A percentile compares a stretch with the other conserved stretches of the same genome.
Conservation (phyloP, 257 asterid genomes). For the Jaltomata sinuosa region DNA sequence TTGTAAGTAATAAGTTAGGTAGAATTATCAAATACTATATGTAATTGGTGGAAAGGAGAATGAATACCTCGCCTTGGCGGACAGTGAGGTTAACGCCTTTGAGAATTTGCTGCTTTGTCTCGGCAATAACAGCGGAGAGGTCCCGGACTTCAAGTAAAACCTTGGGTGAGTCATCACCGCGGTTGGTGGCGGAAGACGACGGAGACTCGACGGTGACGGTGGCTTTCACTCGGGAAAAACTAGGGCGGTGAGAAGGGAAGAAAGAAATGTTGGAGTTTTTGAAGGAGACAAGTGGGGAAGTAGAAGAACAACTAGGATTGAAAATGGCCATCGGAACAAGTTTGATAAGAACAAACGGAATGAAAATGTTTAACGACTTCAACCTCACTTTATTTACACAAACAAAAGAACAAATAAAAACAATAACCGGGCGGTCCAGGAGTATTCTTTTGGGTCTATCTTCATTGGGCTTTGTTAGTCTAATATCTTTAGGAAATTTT, state of each 20-base stretch:
- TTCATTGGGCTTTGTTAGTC: too few relatives aligned
- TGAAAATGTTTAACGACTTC: neutral
- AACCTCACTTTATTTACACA: neutral
- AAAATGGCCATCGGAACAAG: constrained; percentile 53
- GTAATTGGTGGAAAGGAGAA: neutral
- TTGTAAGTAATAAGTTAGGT: neutral
- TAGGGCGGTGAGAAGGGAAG: constrained; percentile 19
- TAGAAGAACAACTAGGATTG: constrained; percentile 7
- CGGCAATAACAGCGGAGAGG: constrained; percentile 64
- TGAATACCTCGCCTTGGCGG: constrained; percentile 77
- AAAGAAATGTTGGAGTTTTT: constrained; percentile 6
- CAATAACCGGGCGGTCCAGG: too few relatives aligned
- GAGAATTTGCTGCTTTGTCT: constrained; percentile 62
- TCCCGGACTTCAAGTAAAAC: constrained; percentile 77
- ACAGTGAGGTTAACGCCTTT: constrained; percentile 91
- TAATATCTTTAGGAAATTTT: too few relatives aligned
- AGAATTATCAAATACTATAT: neutral
- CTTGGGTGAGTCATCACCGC: constrained; percentile 26
- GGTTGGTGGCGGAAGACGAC: constrained; percentile 32
- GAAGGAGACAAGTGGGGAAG: constrained; percentile 29
- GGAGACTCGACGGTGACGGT: constrained; percentile 51
- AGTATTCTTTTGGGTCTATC: too few relatives aligned
- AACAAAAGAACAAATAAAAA: too few relatives aligned
- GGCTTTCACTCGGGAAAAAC: constrained; percentile 31
- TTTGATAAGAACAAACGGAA: neutral